A percentile compares a stretch with the other conserved stretches of the same genome.
phyloP scores from a whole-genome alignment of 352 stramenopile genomes.

The Paralagenidium karlingii region DNA sequence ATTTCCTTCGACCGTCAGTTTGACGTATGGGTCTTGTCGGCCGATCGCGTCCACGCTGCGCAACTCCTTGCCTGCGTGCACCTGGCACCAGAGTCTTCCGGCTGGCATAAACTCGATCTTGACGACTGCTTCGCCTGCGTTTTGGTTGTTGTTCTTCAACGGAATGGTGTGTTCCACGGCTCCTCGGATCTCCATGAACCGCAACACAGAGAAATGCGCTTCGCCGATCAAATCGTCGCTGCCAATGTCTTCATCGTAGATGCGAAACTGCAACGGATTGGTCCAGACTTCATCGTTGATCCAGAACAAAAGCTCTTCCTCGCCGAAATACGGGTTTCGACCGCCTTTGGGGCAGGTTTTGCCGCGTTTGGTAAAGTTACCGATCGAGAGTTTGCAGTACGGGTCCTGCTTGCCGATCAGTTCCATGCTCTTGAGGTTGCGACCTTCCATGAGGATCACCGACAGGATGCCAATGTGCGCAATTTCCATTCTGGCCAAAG shows the following conservation, averaged over 20 bases:
- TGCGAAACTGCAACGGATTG: slow-evolving; percentile 53
- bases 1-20: slow-evolving; percentile 60
- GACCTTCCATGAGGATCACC: slow-evolving; percentile 77
- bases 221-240: slow-evolving; percentile 84
- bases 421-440: slow-evolving; percentile 86
- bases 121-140: slow-evolving; percentile 61
- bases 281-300: slow-evolving; percentile 85
- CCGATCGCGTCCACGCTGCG: slow-evolving; percentile 64
- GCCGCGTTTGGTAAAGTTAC: slow-evolving; percentile 46
- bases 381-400: slow-evolving; percentile 80
- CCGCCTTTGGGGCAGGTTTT: slow-evolving; percentile 71
- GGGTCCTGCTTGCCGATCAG: slow-evolving; percentile 84
- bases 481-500: slow-evolving; percentile 44
- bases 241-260: slow-evolving; percentile 84
- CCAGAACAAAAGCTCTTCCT: slow-evolving; percentile 88
- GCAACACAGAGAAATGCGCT: slow-evolving; percentile 48
- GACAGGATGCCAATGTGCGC: slow-evolving; percentile 75
- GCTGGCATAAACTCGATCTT: slow-evolving; percentile 78
- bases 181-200: slow-evolving; percentile 46
- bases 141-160: slow-evolving; percentile 43
- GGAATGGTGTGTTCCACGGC: slow-evolving; percentile 42
- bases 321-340: slow-evolving; percentile 83
- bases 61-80: slow-evolving; percentile 42
- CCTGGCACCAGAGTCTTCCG: slow-evolving; percentile 45
- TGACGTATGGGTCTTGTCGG: slow-evolving; percentile 66